Conservation (phyloP, 225 moss, liverwort and hornwort species). For the Sphagnum contortum region DNA sequence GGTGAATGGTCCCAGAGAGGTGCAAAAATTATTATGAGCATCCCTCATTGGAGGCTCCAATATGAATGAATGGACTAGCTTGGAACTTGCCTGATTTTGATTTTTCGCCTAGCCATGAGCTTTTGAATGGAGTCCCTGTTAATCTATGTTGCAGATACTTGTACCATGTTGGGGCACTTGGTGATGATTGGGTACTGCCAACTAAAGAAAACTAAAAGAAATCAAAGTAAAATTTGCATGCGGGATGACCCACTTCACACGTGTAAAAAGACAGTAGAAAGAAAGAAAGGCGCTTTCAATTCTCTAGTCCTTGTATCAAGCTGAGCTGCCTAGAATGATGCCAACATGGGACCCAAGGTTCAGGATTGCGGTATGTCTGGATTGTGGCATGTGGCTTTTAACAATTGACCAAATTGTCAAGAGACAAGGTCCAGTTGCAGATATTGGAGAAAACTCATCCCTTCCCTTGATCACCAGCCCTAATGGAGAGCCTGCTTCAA, state of each 20-base stretch:
- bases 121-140: constrained; percentile 22
- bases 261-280: background rate
- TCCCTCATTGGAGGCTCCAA: no score
- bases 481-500: constrained; percentile 9
- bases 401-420: constrained; percentile 47
- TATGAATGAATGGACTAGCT: no score
- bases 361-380: constrained; percentile 44
- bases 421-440: constrained; percentile 34
- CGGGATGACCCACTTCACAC: background rate
- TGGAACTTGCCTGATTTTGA: background rate
- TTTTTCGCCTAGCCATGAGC: constrained; percentile 11
- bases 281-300: background rate
- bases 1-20: no score
- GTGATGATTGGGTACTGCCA: constrained; percentile 4
- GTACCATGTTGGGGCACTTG: constrained; percentile 33
- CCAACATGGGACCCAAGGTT: constrained; percentile 76
- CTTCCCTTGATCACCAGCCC: constrained; percentile 9
- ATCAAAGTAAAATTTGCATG: background rate
- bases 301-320: no score
- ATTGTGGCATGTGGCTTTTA: constrained; percentile 55
- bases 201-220: background rate
- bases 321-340: constrained; percentile 20
- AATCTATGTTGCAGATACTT: constrained; percentile 18
- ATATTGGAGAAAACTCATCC: background rate
- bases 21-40: no score